Percentiles rank a stretch among this genome's conserved stretches.
phyloP scores from a whole-genome alignment of 148 eudicot species.

The Tetragonia tetragonoides region DNA sequence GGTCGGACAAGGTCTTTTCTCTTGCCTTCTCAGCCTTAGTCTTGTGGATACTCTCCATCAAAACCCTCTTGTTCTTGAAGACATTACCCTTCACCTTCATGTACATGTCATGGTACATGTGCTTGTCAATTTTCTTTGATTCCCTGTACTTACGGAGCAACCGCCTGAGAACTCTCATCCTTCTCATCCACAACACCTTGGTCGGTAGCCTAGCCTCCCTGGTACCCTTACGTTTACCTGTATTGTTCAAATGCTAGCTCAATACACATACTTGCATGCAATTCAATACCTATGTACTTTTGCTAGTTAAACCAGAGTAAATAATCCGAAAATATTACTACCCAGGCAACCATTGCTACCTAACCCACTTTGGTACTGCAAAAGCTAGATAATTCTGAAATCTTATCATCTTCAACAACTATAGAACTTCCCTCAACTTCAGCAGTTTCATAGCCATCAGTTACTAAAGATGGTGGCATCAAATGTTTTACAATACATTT shows the following conservation, averaged over 20 bases:
- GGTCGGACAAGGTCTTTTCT: slow-evolving; percentile 63
- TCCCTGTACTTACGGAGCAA: slow-evolving; percentile 81
- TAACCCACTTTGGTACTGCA: too few relatives aligned
- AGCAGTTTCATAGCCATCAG: too few relatives aligned
- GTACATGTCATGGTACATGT: slow-evolving; percentile 71
- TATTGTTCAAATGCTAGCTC: background rate
- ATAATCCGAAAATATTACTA: background rate
- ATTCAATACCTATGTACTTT: background rate
- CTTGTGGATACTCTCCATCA: slow-evolving; percentile 62
- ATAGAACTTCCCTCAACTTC: too few relatives aligned
- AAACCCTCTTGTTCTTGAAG: slow-evolving; percentile 58
- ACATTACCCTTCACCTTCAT: slow-evolving; percentile 70
- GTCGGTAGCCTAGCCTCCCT: slow-evolving; percentile 93
- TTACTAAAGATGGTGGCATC: too few relatives aligned
- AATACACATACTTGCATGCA: background rate
- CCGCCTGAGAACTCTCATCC: slow-evolving; percentile 80
- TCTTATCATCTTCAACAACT: background rate
- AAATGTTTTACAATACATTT: too few relatives aligned
- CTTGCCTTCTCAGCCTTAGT: slow-evolving; percentile 69
- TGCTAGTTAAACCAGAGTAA: background rate
- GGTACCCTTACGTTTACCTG: slow-evolving; percentile 88
- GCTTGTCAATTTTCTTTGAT: slow-evolving; percentile 74
- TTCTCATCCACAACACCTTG: slow-evolving; percentile 79
- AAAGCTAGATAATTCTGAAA: background rate
- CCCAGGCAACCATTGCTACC: background rate